Conservation (phyloP, 2,329 filamentous ascomycete species). For the Ascochyta rabiei region DNA sequence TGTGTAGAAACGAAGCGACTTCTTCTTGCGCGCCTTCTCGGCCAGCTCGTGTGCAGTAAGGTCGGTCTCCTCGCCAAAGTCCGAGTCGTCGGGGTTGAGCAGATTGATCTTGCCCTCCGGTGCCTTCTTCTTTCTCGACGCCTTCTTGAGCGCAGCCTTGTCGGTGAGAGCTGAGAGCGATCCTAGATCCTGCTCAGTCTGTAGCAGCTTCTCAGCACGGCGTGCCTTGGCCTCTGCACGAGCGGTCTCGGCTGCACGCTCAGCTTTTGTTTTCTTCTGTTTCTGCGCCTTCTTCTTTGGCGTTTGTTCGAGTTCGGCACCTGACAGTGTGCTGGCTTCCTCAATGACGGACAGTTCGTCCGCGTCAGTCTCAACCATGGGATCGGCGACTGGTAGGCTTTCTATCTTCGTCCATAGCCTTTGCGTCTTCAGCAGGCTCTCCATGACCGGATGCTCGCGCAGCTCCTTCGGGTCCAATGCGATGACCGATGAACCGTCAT, state of each 20-base stretch:
- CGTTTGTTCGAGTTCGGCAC: slow-evolving; percentile 44
- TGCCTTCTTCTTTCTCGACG: slow-evolving; percentile 49
- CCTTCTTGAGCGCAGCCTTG: slow-evolving; percentile 55
- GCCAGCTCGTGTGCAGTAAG: slow-evolving; percentile 79
- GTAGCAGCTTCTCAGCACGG: slow-evolving; percentile 59
- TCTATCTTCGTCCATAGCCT: slow-evolving; percentile 80
- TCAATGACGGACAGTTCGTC: slow-evolving; percentile 46
- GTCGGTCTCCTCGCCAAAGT: slow-evolving; percentile 88
- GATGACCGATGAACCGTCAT: slow-evolving; percentile 56
- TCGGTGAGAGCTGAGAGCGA: slow-evolving; percentile 70
- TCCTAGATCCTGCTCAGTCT: slow-evolving; percentile 73
- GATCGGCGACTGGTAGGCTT: slow-evolving; percentile 62
- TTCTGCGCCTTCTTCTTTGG: slow-evolving; percentile 42
- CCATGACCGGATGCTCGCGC: slow-evolving; percentile 90
- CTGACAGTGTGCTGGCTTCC: slow-evolving; percentile 39
- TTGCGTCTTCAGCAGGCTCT: slow-evolving; percentile 77
- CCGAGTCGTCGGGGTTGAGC: slow-evolving; percentile 70
- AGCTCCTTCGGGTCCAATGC: slow-evolving; percentile 78
- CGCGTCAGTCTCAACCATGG: slow-evolving; percentile 43
- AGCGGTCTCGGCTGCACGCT: slow-evolving; percentile 59
- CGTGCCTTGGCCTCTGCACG: slow-evolving; percentile 61
- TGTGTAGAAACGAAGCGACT: slow-evolving; percentile 95
- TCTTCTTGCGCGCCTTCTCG: slow-evolving; percentile 88
- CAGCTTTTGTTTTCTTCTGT: slow-evolving; percentile 54
- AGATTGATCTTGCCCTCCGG: slow-evolving; percentile 40